Evolutionary conservation across 805 yeast genomes (phyloP), one percentile per base, ranked within the genome.

Genomic region (Komagataella mondaviorum): DNA sequence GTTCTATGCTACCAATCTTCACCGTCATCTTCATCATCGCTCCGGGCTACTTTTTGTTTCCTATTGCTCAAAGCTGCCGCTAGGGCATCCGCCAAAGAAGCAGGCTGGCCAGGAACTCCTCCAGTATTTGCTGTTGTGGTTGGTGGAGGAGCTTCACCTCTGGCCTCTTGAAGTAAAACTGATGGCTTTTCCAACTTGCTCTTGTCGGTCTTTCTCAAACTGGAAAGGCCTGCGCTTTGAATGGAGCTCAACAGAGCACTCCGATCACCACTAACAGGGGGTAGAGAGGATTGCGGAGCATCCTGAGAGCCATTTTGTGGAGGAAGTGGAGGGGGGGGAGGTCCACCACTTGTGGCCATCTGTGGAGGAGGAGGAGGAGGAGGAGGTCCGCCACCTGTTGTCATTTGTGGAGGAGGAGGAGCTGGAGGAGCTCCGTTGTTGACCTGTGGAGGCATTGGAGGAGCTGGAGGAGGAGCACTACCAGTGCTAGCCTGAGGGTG

Each of bases 231-330:
- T 0, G 96, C 82, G 44, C 83, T 79, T 58, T 96, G 75, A 57
- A 91, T 91, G 0, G 97, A 88, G 0, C 95, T 86, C 54, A 91
- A 70, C 46, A 91, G 72, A 0, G 95, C 95, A 63, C 86, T 95
- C 58, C 96, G 72, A 0, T 82, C 83, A 1, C 71, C 67, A 56
- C 75, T 89, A 4, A 69, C 80, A 51, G 55, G 60, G 52, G 60
- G 71, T 54, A 52, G 67, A 7, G 74, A 60, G 45, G 69, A 63
- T 3, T 58, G 53, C 6, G 60, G 53, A 7, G 55, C 59, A 6
- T 49, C 54, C 3, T 47, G 44, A 7, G 54, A 54, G 18, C 66
- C 64, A 18, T 70, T 69, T 12, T 72, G 72, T 4, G 72, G 68
- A 4, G 75, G 67, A 10, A 75, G 71, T 30, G 70, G 72, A n/a